Evolutionary conservation across 2,329 filamentous ascomycete genomes (phyloP), one percentile per base, ranked within the genome.

Genomic region (Aspergillus sclerotialis): DNA sequence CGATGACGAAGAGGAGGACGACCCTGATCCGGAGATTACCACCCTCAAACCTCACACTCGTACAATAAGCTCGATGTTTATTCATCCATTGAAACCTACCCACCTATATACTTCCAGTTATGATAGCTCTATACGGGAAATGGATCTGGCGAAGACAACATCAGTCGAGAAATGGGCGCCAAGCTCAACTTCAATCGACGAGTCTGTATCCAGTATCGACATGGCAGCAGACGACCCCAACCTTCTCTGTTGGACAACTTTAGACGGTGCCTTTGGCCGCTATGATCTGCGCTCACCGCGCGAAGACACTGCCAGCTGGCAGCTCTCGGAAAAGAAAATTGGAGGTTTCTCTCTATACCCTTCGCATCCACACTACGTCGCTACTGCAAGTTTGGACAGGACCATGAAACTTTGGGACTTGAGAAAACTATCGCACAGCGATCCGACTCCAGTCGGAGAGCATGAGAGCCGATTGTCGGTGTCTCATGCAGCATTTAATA

Each of bases 341-440:
- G 92, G 92, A 12, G 92, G 92, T 1, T 96, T 96, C 60, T 84
- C 82, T 0, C 62, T 95, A 2, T 81, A 93, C 49, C 90, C 92
- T 0, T 60, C 80, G 0, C 75, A 87, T 2, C 80, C 88, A 0
- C 84, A 96, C 52, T 76, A 94, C 4, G 63, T 94, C 0, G 87
- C 88, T 0, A 96, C 92, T 0, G 92, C 89, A 0, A 93, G 86
- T 0, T 69, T 98, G 0, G 92, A 98, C 55, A 76, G 90, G 3
- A 93, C 82, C 0, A 66, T 98, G 50, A 90, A 89, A 50, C 73
- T 98, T 3, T 98, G 92, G 92, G 92, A 98, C 50, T 51, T 94
- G 26, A 76, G 92, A 16, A 90, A 86, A 42, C 44, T 70, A 40
- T 82, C 93, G 9, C 58, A 68, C 15, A 66, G 75, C 1, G 65